Percentiles rank a stretch among this genome's conserved stretches.
These are phyloP conservation scores for Penicillium sp. DNA, from an alignment of 2,329 filamentous ascomycete species.

Conservation along the genomic window DNA sequence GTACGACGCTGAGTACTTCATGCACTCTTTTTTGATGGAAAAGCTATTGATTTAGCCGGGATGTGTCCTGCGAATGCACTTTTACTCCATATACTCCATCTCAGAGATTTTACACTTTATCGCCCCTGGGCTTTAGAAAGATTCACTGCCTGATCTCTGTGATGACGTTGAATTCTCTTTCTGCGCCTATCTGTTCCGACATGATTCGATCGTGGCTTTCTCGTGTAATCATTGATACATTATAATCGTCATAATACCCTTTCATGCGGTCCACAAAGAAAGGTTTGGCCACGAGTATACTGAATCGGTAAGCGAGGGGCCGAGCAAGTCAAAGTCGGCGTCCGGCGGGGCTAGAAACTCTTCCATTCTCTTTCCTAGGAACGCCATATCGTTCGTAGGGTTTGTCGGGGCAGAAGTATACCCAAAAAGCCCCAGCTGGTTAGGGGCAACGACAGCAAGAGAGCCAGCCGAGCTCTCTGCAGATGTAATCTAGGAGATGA, in stretches of 20 bases:
- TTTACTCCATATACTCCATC: too few relatives aligned
- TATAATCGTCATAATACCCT: not conserved
- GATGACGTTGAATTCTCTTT: too few relatives aligned
- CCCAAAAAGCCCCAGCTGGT: not conserved
- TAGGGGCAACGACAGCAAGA: not conserved
- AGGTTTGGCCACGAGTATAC: conserved; percentile 16
- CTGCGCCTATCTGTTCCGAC: not conserved
- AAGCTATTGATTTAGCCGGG: not conserved
- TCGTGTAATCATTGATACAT: not conserved
- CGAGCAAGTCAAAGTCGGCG: conserved; percentile 12
- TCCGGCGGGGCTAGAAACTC: conserved; percentile 14
- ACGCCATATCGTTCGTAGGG: conserved; percentile 10
- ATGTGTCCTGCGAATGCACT: too few relatives aligned
- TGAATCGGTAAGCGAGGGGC: conserved; percentile 12
- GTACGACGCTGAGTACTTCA: not conserved
- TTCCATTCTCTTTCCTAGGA: conserved; percentile 16
- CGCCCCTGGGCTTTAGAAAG: too few relatives aligned
- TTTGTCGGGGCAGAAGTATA: not conserved
- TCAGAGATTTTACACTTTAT: too few relatives aligned
- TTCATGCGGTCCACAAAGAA: conserved; percentile 15
- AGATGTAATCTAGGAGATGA: not conserved
- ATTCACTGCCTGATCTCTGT: too few relatives aligned
- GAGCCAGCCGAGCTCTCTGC: not conserved
- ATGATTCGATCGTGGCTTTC: not conserved
- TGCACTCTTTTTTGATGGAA: not conserved